Evolutionary conservation across 2,329 filamentous ascomycete species (phyloP), one percentile per base, ranked within the genome.

Genomic region (Penicillium psychrosexuale): DNA sequence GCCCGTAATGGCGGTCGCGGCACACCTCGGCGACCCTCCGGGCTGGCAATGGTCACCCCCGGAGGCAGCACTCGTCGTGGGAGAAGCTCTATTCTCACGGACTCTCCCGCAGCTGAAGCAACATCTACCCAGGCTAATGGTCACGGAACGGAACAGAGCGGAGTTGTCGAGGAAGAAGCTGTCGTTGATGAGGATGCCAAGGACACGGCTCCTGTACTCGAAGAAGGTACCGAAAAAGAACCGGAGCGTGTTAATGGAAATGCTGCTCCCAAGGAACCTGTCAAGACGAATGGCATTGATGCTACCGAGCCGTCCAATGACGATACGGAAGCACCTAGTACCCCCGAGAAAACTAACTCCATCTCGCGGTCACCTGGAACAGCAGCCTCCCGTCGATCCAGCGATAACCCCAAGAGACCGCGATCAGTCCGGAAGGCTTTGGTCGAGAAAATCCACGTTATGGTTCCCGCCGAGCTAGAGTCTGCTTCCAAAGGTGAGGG

Each of bases 11-110:
- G 64, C 53, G 69, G 71, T 38, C 73, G 72, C 47, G 69, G 64
- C 46, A 75, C 73, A 2, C 74, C 74, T 17, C 69, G 70, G 17
- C 64, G 70, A 56, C 58, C 65, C 8, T 67, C 68, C 6, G 65
- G 58, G 38, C 60, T 74, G 15, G 57, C 66, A 27, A 57, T 61
- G 8, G 58, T 62, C 34, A 74, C 71, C 0, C 71, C 72, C 8
- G 66, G 67, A 0, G 59, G 58, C 11, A 67, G 65, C 42, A 62
- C 68, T 19, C 66, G 73, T 46, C 71, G 74, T 31, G 72, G 72
- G 8, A 69, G 74, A 7, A 75, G 73, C 50, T 68, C 70, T 15
- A 67, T 62, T 31, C 50, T 67, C 42, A 61, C 61, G 37, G 71
- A 69, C 17, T 70, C 68, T 1, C 67, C 69, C 30, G 61, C 62